A percentile compares a stretch with the other conserved stretches of the same genome.
Conservation (phyloP, 108 stramenopile genomes). For the Nannochloropsis gaditana region DNA sequence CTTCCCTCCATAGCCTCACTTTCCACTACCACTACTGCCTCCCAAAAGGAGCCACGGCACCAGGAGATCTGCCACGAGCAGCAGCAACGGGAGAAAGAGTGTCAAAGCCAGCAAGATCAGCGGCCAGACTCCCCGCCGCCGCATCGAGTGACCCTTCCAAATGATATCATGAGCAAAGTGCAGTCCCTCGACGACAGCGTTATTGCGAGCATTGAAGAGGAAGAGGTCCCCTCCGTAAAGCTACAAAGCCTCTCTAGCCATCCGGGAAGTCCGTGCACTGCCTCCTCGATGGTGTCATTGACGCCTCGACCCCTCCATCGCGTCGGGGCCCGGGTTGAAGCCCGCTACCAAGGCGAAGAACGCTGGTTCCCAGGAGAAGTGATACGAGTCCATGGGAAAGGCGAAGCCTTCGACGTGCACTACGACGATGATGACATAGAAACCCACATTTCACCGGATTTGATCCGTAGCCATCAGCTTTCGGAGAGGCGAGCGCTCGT, state of each 20-base stretch:
- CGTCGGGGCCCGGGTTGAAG: background rate
- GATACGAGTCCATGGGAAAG: background rate
- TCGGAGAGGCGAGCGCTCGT: background rate
- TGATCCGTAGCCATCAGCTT: background rate
- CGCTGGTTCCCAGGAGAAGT: background rate
- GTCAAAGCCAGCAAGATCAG: too few species aligned
- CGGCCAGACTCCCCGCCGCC: too few species aligned
- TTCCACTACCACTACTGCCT: background rate
- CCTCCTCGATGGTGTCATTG: too few species aligned
- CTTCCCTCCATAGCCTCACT: background rate
- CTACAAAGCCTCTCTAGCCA: background rate
- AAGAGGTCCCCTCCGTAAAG: background rate
- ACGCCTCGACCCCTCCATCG: background rate
- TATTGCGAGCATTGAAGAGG: background rate
- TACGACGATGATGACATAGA: slow-evolving; percentile 14
- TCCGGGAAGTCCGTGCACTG: background rate
- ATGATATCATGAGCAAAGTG: too few species aligned
- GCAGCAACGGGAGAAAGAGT: background rate
- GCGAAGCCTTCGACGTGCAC: background rate
- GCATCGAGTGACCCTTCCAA: too few species aligned
- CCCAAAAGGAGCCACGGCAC: background rate
- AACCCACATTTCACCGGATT: background rate
- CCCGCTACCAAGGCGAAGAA: background rate
- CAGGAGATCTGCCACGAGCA: background rate
- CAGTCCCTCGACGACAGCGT: background rate